Conservation (phyloP, 768 basidiomycete species). For the Tricholomella constricta region DNA sequence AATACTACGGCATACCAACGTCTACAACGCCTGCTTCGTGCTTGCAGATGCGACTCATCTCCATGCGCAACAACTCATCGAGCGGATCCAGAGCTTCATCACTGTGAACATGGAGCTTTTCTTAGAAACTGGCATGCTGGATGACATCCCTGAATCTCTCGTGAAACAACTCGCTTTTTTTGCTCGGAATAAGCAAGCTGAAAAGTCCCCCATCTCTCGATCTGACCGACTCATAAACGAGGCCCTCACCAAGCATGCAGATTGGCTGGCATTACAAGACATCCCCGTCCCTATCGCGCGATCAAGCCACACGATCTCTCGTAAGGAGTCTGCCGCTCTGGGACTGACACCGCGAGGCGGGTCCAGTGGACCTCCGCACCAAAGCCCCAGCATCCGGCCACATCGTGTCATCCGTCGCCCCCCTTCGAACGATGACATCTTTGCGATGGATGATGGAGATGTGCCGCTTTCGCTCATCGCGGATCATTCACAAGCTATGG, state of each 20-base stretch:
- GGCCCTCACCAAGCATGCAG: constrained; percentile 61
- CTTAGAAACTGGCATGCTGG: constrained; percentile 78
- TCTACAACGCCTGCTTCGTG: constrained; percentile 78
- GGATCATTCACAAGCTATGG: constrained; percentile 15
- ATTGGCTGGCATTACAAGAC: constrained; percentile 74
- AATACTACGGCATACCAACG: constrained; percentile 65
- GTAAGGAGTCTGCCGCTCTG: constrained; percentile 18
- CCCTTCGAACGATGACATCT: constrained; percentile 66
- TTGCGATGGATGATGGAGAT: constrained; percentile 82
- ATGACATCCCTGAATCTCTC: constrained; percentile 67
- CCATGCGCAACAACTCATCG: constrained; percentile 67
- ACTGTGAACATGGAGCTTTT: constrained; percentile 83
- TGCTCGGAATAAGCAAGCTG: constrained; percentile 57
- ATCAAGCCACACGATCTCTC: constrained; percentile 20
- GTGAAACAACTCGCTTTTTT: constrained; percentile 67
- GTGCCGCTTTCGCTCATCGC: constrained; percentile 26
- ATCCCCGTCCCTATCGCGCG: constrained; percentile 59
- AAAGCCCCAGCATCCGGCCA: constrained; percentile 19
- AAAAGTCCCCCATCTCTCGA: constrained; percentile 68
- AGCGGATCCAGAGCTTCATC: constrained; percentile 78
- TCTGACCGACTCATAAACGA: constrained; percentile 51
- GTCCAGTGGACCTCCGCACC: constrained; percentile 27
- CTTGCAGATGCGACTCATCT: constrained; percentile 82
- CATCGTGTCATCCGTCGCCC: constrained; percentile 26
- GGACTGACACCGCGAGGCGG: constrained; percentile 14